Evolutionary conservation across 139 green algal genomes (phyloP), one percentile per base, ranked within the genome.

Genomic region (Chlorella ohadii): DNA sequence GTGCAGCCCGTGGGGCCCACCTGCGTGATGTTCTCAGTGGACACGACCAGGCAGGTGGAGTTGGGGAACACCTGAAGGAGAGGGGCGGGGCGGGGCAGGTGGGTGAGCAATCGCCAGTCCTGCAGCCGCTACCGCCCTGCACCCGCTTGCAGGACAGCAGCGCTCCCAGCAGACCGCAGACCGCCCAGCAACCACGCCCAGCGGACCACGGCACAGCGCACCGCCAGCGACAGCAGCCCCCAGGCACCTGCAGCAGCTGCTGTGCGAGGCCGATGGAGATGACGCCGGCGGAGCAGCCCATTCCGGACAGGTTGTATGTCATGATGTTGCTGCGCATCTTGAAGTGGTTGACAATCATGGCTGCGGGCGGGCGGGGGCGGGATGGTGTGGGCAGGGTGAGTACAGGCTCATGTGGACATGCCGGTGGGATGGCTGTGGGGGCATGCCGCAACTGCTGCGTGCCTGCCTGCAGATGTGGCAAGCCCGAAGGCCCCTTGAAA

Each of bases 1-100:
- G n/a, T n/a, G n/a, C n/a, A n/a, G n/a, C n/a, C n/a, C n/a, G n/a
- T n/a, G n/a, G n/a, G 2, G 51, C 61, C 20, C 61, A 33, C 61
- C 91, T 99, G 96, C 3, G 97, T 99, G 89, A 99, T 98, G 92
- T 99, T 99, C 92, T 99, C 97, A 0, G 97, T 99, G 66, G 85
- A 94, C 6, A 99, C 90, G 9, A 99, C 97, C 39, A 99, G 87
- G 15, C 92, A 93, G 56, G 92, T 93, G 22, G 89, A 89, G 82
- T 89, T 91, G 55, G 94, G 92, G 85, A 94, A 90, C 68, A 96
- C 90, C 92, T 96, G 93, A 44, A 82, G 28, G 19, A 79, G 4
- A 22, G 11, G 39, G 61, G 36, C 3, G 65, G 39, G 78, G 31
- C 33, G 39, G 44, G 44, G 44, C 44, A 9, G 44, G n/a, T n/a